A percentile compares a stretch with the other conserved stretches of the same genome.
These are phyloP conservation scores for Globisporangium parvum DNA, from an alignment of 352 stramenopile species.

Conservation along the genomic window DNA sequence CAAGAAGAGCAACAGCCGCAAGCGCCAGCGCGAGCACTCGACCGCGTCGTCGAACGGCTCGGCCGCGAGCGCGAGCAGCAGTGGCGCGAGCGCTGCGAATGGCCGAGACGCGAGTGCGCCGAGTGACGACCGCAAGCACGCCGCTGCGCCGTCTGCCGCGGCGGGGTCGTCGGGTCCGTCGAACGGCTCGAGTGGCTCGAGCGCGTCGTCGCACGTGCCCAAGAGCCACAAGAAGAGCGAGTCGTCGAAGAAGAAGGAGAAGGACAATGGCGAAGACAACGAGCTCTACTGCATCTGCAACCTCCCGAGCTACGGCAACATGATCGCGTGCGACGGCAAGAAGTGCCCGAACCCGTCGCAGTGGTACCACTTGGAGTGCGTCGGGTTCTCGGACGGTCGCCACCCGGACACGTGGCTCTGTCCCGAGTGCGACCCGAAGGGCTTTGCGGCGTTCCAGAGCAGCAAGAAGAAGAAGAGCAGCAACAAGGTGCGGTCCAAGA, in stretches of 20 bases:
- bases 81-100: slow-evolving; percentile 9
- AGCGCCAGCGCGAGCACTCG: slow-evolving; percentile 46
- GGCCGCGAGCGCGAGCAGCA: slow-evolving; percentile 1
- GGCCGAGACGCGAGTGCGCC: too few relatives aligned
- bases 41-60: background rate
- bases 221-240: slow-evolving; percentile 43
- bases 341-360: slow-evolving; percentile 83
- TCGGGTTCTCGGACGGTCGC: slow-evolving; percentile 71
- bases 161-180: background rate
- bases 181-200: slow-evolving; percentile 10
- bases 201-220: slow-evolving; percentile 18
- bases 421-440: slow-evolving; percentile 79
- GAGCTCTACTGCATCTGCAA: slow-evolving; percentile 88
- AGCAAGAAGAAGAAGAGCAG: slow-evolving; percentile 84
- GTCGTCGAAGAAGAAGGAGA: slow-evolving; percentile 46
- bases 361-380: slow-evolving; percentile 86
- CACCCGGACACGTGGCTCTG: slow-evolving; percentile 86
- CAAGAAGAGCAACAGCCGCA: slow-evolving; percentile 69
- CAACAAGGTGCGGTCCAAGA: slow-evolving; percentile 68
- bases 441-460: slow-evolving; percentile 68
- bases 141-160: background rate
- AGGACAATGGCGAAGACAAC: slow-evolving; percentile 73
- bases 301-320: slow-evolving; percentile 82
- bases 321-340: slow-evolving; percentile 87
- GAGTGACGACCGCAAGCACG: slow-evolving; percentile 23